Conservation (phyloP, 106 monocot genomes). For the Vanilla planifolia region DNA sequence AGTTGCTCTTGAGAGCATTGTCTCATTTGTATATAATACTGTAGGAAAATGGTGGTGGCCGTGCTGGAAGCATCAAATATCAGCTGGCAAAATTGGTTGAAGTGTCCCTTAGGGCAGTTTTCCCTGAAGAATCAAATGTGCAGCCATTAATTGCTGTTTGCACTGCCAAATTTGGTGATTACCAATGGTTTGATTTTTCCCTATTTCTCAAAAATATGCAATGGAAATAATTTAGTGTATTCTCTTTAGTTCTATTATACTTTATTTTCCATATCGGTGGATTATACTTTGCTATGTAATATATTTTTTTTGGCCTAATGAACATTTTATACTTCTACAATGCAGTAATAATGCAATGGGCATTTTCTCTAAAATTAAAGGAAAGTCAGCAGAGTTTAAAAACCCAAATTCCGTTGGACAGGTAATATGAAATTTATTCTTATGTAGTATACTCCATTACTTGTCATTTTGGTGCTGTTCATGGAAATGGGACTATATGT, state of each 20-base stretch:
- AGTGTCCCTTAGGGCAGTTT: slow-evolving; percentile 33
- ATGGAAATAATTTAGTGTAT: background rate
- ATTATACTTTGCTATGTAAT: slow-evolving; percentile 4
- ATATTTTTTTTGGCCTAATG: background rate
- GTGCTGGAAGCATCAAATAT: slow-evolving; percentile 59
- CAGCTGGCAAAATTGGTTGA: slow-evolving; percentile 50
- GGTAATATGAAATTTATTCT: slow-evolving; percentile 26
- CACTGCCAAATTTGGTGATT: slow-evolving; percentile 67
- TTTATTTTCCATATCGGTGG: background rate
- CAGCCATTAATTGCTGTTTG: slow-evolving; percentile 62
- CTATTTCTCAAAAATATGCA: background rate
- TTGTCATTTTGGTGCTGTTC: background rate
- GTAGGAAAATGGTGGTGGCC: slow-evolving; percentile 16
- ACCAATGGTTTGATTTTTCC: slow-evolving; percentile 68
- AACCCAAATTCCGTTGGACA: slow-evolving; percentile 87
- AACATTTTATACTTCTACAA: slow-evolving; percentile 1
- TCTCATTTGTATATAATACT: background rate
- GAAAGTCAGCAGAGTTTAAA: slow-evolving; percentile 59
- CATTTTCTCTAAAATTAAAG: slow-evolving; percentile 76
- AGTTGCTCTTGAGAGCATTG: background rate
- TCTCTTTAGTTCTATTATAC: background rate
- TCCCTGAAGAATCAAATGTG: slow-evolving; percentile 39
- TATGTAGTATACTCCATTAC: background rate
- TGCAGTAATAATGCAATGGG: slow-evolving; percentile 97
- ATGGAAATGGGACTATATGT: background rate